Evolutionary conservation across 2,329 filamentous ascomycete species (phyloP).

Genomic region (Onygenales sp.): DNA sequence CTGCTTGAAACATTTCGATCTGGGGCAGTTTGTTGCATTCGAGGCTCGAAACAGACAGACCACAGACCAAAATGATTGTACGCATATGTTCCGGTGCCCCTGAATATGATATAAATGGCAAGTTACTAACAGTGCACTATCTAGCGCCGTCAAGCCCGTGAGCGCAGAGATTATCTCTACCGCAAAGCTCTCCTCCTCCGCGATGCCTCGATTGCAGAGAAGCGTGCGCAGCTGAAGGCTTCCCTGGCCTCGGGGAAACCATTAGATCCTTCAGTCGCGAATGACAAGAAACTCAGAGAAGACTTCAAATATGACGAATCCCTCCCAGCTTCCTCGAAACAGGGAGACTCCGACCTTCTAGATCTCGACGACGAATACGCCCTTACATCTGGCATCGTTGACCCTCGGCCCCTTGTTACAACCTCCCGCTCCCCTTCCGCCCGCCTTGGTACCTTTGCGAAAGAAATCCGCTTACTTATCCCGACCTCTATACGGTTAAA

Average conservation of each 20-base stretch:
- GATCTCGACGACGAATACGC: slow-evolving; percentile 90
- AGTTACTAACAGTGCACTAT: slow-evolving; percentile 9
- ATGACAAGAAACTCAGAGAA: slow-evolving; percentile 72
- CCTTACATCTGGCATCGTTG: slow-evolving; percentile 80
- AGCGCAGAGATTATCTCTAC: slow-evolving; percentile 82
- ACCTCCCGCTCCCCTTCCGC: slow-evolving; percentile 83
- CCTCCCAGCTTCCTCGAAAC: slow-evolving; percentile 57
- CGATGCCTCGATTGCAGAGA: slow-evolving; percentile 88
- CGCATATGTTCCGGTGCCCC: not conserved
- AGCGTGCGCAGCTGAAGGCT: slow-evolving; percentile 74
- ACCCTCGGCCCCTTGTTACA: slow-evolving; percentile 80
- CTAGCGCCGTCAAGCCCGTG: slow-evolving; percentile 62
- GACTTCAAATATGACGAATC: slow-evolving; percentile 95
- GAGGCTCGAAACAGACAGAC: not conserved
- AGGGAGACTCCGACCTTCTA: slow-evolving; percentile 59
- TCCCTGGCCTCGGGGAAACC: slow-evolving; percentile 85
- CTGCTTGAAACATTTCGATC: too few species aligned
- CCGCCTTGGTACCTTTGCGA: slow-evolving; percentile 78
- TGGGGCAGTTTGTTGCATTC: not conserved
- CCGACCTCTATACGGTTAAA: slow-evolving; percentile 85
- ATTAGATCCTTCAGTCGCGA: slow-evolving; percentile 69
- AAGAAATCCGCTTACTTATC: slow-evolving; percentile 75
- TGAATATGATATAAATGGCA: not conserved
- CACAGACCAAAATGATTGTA: slow-evolving; percentile 7
- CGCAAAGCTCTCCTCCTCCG: slow-evolving; percentile 76